These are phyloP conservation scores for Linum lewisii DNA, from an alignment of 345 rosid species.

Conservation along the genomic window DNA sequence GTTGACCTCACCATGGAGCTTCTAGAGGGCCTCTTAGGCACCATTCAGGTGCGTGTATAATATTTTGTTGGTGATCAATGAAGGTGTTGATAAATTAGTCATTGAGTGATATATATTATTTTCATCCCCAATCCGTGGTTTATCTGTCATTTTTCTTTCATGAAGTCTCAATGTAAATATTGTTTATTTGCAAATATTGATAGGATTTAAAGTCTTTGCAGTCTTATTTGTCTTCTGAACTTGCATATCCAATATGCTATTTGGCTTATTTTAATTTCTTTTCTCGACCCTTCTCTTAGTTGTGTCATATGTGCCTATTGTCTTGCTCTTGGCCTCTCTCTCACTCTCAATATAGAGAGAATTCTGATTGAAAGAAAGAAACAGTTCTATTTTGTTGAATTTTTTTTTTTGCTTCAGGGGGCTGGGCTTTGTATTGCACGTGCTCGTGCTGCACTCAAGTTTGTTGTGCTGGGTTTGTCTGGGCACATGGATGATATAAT, in stretches of 20 bases:
- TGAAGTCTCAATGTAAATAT: too few relatives aligned
- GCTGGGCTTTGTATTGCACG: slow-evolving; percentile 34
- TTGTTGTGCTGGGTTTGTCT: slow-evolving; percentile 63
- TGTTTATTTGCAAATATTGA: too few relatives aligned
- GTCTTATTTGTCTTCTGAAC: neutral
- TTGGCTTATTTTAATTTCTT: too few relatives aligned
- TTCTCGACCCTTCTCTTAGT: neutral
- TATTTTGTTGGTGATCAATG: neutral
- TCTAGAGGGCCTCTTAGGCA: slow-evolving; percentile 66
- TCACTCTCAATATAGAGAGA: too few relatives aligned
- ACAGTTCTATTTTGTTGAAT: too few relatives aligned
- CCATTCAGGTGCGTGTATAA: slow-evolving; percentile 52
- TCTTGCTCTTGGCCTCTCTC: too few relatives aligned
- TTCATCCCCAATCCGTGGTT: neutral
- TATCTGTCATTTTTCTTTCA: neutral
- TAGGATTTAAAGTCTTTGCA: neutral
- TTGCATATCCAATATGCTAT: neutral
- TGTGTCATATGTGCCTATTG: neutral
- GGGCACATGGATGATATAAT: slow-evolving; percentile 77
- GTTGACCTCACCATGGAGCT: slow-evolving; percentile 69
- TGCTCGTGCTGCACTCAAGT: slow-evolving; percentile 72
- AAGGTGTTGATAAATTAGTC: neutral
- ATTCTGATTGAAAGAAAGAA: too few relatives aligned
- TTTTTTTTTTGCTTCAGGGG: slow-evolving; percentile 30
- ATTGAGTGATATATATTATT: neutral